Base-by-base conservation (phyloP, 495 filamentous ascomycete species). In the Aspergillus nidulans region DNA sequence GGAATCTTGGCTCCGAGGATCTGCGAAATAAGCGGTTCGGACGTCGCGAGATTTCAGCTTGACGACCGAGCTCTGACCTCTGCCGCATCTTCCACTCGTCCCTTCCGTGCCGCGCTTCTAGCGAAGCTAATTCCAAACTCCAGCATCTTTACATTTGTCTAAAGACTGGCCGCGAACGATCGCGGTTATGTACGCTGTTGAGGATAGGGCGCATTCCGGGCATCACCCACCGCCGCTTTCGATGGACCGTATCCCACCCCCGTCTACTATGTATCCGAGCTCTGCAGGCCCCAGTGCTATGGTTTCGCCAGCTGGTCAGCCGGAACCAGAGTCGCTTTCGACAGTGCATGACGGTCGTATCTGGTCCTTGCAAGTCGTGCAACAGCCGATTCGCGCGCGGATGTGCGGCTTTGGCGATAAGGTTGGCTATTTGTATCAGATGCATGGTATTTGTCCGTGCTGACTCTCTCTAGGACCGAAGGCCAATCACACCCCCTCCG, bases 381-480 rank as follows among this genome's bases (percentile, higher is more conserved):
- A 98, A 71, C 94, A 98, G 66, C 94, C 94, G 46, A 79, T 90
- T 58, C 87, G 94, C 50, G 94, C 94, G 58, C 88, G 94, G 46
- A 98, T 98, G 94, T 98, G 94, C 77, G 94, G 94, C 1, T 98
- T 97, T 77, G 94, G 94, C 51, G 94, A 98, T 70, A 98, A 98
- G 81, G 91, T 95, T 63, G 23, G 49, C 49, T n/a, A n/a, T 5
- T 47, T 34, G 16, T 21, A 15, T 42, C 21, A 16, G 12, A 9
- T n/a, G 16, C 46, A 21, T n/a, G 46, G 10, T 42, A 34, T 38
- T 47, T 21, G 32, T n/a, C n/a, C n/a, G n/a, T n/a, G 4, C 56
- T 32, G 44, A 16, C 26, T 62, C 39, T 60, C 19, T 58, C 38
- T n/a, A 96, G 90, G 94, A 98, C 69, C 88, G 94, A 63, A 81